Evolutionary conservation across 331 rosid genomes (phyloP).

Genomic region (Arachis monticola): DNA sequence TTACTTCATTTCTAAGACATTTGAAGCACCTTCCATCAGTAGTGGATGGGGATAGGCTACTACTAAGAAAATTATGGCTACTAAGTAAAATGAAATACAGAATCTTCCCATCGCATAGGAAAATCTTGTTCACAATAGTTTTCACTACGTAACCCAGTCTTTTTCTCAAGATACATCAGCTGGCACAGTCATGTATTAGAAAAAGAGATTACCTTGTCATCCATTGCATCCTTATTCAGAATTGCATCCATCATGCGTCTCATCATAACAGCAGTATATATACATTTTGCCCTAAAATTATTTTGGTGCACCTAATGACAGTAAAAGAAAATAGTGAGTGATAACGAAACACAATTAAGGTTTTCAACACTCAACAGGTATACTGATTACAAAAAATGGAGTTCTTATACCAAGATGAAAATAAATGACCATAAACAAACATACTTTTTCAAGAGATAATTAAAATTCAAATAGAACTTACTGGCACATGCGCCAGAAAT

Average conservation of each 20-base stretch:
- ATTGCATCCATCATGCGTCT: constrained; percentile 91
- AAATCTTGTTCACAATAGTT: neutral
- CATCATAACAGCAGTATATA: constrained; percentile 89
- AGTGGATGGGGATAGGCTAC: constrained; percentile 1
- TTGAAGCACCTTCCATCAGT: neutral
- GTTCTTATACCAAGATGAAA: neutral
- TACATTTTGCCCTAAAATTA: constrained; percentile 81
- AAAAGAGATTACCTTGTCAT: constrained; percentile 82
- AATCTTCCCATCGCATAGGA: constrained; percentile 8
- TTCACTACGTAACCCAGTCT: constrained; percentile 2
- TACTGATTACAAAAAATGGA: constrained; percentile 31
- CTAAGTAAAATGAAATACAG: neutral
- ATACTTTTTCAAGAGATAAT: constrained; percentile 15
- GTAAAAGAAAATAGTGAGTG: neutral
- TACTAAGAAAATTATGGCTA: neutral
- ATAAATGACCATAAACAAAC: neutral
- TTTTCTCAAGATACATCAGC: neutral
- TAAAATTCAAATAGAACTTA: constrained; percentile 44
- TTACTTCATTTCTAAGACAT: neutral
- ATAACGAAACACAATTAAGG: constrained; percentile 30
- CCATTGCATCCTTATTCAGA: constrained; percentile 88
- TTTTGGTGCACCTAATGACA: constrained; percentile 56
- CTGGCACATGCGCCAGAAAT: constrained; percentile 87
- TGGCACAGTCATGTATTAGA: neutral
- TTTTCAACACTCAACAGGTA: neutral